Evolutionary conservation across 768 basidiomycete genomes (phyloP), one percentile per base, ranked within the genome.

Genomic region (Xerocomellus chrysenteron): DNA sequence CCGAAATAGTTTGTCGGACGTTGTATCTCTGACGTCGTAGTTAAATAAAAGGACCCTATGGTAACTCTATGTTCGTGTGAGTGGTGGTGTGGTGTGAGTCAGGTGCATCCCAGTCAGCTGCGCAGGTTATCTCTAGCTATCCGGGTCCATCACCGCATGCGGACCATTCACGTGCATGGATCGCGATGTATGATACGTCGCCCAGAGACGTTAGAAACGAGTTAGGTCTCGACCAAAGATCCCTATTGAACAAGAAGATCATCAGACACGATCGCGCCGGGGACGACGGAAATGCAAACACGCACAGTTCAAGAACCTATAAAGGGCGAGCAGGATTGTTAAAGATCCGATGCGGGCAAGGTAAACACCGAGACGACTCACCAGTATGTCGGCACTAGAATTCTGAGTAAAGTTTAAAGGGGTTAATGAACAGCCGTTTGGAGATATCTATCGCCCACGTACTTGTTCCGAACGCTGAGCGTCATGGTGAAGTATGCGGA

Each of bases 401-500:
- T 86, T 66, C 85, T 85, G 56, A 13, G 35, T 26, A 32, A 58
- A 57, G 44, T 55, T 36, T 41, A 55, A 28, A 32, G 35, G 46
- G 43, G 52, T 57, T 35, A 52, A 57, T 54, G 41, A 61, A 59
- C 13, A 35, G 42, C 52, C 48, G 11, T 43, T 19, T 26, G 56
- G 58, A 55, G 56, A 57, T 56, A 40, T 41, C 52, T 16, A 28
- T 43, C 28, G 42, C 28, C 30, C 36, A 78, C 80, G 63, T 60
- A 85, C 84, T 84, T 88, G 71, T 90, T 90, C 69, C 87, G 76
- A 59, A 80, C 56, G 65, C 86, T 89, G 51, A 92, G 69, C 5
- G 88, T 88, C 82, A 82, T 83, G 6, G 87, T 87, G 68, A 90
- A 88, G 72, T 92, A 92, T 2, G 90, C 88, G 17, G 85, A 87